A percentile compares a stretch with the other conserved stretches of the same genome.
Conservation (phyloP, 768 basidiomycete genomes). For the Boletus sensibilis region DNA sequence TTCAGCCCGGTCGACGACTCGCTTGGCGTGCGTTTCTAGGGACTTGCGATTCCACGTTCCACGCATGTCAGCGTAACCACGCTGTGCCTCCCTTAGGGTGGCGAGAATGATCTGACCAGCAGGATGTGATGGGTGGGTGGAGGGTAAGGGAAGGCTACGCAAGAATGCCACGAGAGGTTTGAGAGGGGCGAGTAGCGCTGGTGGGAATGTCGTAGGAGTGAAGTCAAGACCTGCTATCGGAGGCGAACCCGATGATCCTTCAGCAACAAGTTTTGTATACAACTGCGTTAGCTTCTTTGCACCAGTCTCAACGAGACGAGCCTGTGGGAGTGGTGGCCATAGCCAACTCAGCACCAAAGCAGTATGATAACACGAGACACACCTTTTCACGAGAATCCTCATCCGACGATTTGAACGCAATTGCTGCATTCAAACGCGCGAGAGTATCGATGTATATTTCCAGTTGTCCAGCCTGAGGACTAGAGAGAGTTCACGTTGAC, state of each 20-base stretch:
- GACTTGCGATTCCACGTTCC: slow-evolving; percentile 76
- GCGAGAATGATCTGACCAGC: slow-evolving; percentile 62
- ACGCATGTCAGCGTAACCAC: slow-evolving; percentile 84
- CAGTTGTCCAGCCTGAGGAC: slow-evolving; percentile 71
- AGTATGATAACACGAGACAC: not conserved
- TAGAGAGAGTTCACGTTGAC: slow-evolving; percentile 26
- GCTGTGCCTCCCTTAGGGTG: slow-evolving; percentile 73
- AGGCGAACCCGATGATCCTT: slow-evolving; percentile 76
- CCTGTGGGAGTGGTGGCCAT: slow-evolving; percentile 29
- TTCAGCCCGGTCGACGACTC: slow-evolving; percentile 69
- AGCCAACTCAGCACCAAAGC: not conserved
- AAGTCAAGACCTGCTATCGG: slow-evolving; percentile 60
- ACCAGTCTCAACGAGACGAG: slow-evolving; percentile 79
- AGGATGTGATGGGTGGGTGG: slow-evolving; percentile 82
- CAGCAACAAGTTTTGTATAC: slow-evolving; percentile 86
- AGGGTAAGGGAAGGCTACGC: slow-evolving; percentile 69
- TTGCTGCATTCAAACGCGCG: slow-evolving; percentile 73
- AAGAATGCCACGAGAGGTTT: slow-evolving; percentile 66
- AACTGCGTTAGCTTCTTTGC: slow-evolving; percentile 78
- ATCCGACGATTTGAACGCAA: slow-evolving; percentile 71
- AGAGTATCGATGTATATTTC: slow-evolving; percentile 66
- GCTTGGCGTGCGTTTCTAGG: slow-evolving; percentile 66
- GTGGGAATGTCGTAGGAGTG: slow-evolving; percentile 52
- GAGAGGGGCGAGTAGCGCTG: slow-evolving; percentile 51
- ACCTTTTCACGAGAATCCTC: slow-evolving; percentile 57